Conservation (phyloP, 2,329 filamentous ascomycete species). For the Neofusicoccum parvum region DNA sequence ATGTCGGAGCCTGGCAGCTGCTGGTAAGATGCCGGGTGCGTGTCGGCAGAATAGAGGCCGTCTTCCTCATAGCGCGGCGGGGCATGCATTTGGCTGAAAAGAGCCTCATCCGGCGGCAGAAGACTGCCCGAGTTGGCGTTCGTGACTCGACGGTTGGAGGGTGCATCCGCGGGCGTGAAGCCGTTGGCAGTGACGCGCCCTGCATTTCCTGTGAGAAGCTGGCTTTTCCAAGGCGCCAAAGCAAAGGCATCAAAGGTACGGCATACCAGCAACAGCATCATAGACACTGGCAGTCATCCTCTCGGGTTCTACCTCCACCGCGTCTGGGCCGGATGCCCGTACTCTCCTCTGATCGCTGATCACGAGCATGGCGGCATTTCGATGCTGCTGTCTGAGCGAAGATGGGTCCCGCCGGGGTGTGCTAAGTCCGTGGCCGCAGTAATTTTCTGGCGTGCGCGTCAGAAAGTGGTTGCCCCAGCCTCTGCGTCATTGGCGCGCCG, state of each 20-base stretch:
- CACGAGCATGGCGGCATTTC: background rate
- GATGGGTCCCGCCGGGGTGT: no score
- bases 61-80: conserved; percentile 69
- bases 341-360: background rate
- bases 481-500: background rate
- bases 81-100: conserved; percentile 67
- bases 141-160: conserved; percentile 32
- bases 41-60: conserved; percentile 70
- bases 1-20: conserved; percentile 69
- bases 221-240: background rate
- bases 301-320: background rate
- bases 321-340: background rate
- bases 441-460: background rate
- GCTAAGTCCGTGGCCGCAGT: background rate
- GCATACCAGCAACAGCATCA: conserved; percentile 63
- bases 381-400: no score
- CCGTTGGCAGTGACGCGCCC: conserved; percentile 56
- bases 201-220: background rate
- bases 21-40: conserved; percentile 54
- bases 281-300: conserved; percentile 61
- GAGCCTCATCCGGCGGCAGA: conserved; percentile 68
- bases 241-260: background rate
- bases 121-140: conserved; percentile 35
- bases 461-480: background rate
- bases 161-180: conserved; percentile 43